Evolutionary conservation across 164 flowering plant genomes (phyloP).

Genomic region (Vitis rotundifolia): DNA sequence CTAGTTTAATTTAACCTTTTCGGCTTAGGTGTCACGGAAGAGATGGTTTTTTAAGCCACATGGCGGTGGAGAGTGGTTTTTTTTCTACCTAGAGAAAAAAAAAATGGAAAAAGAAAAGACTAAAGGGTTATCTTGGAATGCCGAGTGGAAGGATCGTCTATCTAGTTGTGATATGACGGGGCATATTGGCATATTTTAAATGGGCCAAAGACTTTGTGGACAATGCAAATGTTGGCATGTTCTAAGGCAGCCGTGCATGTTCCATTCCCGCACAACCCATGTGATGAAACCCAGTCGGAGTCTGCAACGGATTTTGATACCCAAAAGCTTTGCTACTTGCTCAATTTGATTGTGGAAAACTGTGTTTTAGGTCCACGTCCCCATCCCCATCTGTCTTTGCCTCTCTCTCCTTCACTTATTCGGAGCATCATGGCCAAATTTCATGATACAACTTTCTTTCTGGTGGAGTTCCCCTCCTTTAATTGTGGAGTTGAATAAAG

Average conservation of each 20-base stretch:
- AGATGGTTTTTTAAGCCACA: conserved; percentile 11
- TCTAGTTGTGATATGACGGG: conserved; percentile 20
- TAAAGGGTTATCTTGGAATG: conserved; percentile 15
- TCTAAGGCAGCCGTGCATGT: conserved; percentile 34
- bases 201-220: conserved; percentile 9
- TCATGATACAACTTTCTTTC: no score
- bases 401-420: no score
- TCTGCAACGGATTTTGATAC: background rate
- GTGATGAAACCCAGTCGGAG: conserved; percentile 19
- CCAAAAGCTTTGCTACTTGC: no score
- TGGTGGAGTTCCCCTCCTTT: no score
- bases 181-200: conserved; percentile 9
- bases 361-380: no score
- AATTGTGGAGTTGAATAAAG: no score
- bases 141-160: conserved; percentile 16
- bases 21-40: background rate
- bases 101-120: background rate
- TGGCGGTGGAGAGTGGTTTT: no score
- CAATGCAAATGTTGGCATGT: conserved; percentile 27
- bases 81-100: no score
- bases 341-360: no score
- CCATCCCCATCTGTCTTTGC: no score
- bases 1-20: background rate
- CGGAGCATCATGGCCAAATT: no score
- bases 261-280: conserved; percentile 25